Percentiles rank a stretch among this genome's conserved stretches.
Evolutionary conservation across 768 basidiomycete genomes (phyloP).

Genomic region (Suillus spraguei): DNA sequence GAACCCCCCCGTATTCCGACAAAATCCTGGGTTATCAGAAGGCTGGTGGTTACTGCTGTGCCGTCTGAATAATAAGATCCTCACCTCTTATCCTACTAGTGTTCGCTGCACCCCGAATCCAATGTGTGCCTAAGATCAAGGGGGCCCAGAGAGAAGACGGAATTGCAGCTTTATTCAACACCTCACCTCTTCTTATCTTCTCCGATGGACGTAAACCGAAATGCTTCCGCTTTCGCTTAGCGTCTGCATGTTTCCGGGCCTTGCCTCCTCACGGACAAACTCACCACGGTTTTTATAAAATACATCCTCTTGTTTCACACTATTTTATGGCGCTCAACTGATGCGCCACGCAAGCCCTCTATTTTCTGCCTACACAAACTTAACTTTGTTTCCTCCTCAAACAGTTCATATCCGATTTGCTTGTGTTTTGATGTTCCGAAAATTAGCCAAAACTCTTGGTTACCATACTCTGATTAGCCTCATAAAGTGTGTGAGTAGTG

Average conservation of each 20-base stretch:
- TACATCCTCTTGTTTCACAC: neutral
- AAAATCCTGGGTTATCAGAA: neutral
- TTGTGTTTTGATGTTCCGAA: conserved; percentile 6
- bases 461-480: neutral
- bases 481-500: neutral
- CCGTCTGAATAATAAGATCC: neutral
- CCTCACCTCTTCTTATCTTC: conserved; percentile 8
- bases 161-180: neutral
- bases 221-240: conserved; percentile 2
- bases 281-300: neutral
- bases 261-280: neutral
- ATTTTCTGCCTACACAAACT: conserved; percentile 1
- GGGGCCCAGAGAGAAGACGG: neutral
- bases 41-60: neutral
- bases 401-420: conserved; percentile 7
- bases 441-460: neutral
- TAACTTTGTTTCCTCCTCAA: conserved; percentile 10
- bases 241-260: neutral
- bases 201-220: conserved; percentile 7
- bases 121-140: neutral
- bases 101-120: neutral
- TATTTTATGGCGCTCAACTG: neutral
- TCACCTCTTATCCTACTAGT: neutral
- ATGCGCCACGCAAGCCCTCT: neutral
- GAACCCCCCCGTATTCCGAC: neutral